phyloP scores from a whole-genome alignment of 441 rosid genomes.

The Aquilaria agallochum region DNA sequence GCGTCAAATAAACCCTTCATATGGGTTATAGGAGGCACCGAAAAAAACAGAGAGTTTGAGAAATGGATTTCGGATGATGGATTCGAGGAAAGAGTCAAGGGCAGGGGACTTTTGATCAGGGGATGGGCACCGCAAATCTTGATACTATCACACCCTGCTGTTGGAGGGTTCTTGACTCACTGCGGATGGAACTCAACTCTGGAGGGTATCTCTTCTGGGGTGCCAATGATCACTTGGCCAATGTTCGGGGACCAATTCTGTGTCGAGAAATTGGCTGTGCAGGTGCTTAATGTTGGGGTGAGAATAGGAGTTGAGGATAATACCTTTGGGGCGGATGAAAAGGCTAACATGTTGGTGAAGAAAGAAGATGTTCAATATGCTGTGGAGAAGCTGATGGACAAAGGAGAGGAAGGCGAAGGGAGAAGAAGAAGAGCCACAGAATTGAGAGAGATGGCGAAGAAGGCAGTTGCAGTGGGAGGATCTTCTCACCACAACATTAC shows the following conservation, averaged over 20 bases:
- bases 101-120: slow-evolving; percentile 32
- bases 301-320: slow-evolving; percentile 25
- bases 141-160: slow-evolving; percentile 38
- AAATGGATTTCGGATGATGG: slow-evolving; percentile 28
- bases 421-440: slow-evolving; percentile 38
- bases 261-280: slow-evolving; percentile 36
- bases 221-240: slow-evolving; percentile 46
- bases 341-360: slow-evolving; percentile 23
- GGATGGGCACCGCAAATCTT: slow-evolving; percentile 57
- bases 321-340: slow-evolving; percentile 32
- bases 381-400: slow-evolving; percentile 34
- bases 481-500: slow-evolving; percentile 38
- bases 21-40: slow-evolving; percentile 34
- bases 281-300: slow-evolving; percentile 36
- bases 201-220: slow-evolving; percentile 31
- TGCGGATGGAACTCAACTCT: slow-evolving; percentile 61
- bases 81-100: slow-evolving; percentile 29
- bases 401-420: slow-evolving; percentile 31
- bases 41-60: slow-evolving; percentile 22
- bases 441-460: slow-evolving; percentile 32
- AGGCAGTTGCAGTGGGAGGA: slow-evolving; percentile 46
- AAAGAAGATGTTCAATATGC: slow-evolving; percentile 31
- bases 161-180: slow-evolving; percentile 53
- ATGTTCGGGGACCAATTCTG: slow-evolving; percentile 38
- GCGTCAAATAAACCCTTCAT: slow-evolving; percentile 39